Conservation (phyloP, 176 grass and related monocot genomes). For the Pharus latifolius region DNA sequence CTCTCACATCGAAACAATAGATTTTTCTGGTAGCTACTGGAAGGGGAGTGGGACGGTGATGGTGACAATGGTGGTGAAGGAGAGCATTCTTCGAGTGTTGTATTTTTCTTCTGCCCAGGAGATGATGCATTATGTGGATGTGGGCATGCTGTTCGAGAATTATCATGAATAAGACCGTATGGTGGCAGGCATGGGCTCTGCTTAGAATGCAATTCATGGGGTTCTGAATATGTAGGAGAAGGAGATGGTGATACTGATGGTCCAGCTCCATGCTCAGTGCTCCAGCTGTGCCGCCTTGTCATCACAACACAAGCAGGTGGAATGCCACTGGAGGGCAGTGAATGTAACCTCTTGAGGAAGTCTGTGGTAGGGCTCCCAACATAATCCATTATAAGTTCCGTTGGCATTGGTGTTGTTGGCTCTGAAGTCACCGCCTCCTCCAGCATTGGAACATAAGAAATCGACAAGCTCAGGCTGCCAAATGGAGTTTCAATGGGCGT, state of each 20-base stretch:
- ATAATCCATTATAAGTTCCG: conserved; percentile 75
- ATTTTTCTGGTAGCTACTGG: conserved; percentile 24
- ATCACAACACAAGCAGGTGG: conserved; percentile 20
- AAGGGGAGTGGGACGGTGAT: conserved; percentile 30
- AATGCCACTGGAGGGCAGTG: conserved; percentile 43
- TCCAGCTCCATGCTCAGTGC: conserved; percentile 35
- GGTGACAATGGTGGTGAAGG: conserved; percentile 23
- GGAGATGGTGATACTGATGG: conserved; percentile 17
- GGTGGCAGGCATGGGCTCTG: not conserved
- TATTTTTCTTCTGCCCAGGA: conserved; percentile 24
- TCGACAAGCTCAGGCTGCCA: conserved; percentile 58
- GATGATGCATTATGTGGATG: conserved; percentile 19
- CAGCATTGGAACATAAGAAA: conserved; percentile 62
- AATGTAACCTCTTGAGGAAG: conserved; percentile 48
- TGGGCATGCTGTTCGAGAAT: conserved; percentile 14
- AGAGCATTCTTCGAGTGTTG: conserved; percentile 29
- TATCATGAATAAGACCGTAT: not conserved
- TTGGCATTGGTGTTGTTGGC: conserved; percentile 23
- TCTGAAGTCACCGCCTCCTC: conserved; percentile 34
- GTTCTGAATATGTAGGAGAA: conserved; percentile 18
- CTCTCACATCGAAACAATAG: conserved; percentile 35
- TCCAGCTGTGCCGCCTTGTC: conserved; percentile 76
- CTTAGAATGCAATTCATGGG: conserved; percentile 2
- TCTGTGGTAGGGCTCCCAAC: conserved; percentile 71
- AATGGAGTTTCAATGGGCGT: conserved; percentile 60